Percentiles rank a stretch among this genome's conserved stretches.
Conservation (phyloP, 495 filamentous ascomycete genomes). For the Cryomyces minteri region DNA sequence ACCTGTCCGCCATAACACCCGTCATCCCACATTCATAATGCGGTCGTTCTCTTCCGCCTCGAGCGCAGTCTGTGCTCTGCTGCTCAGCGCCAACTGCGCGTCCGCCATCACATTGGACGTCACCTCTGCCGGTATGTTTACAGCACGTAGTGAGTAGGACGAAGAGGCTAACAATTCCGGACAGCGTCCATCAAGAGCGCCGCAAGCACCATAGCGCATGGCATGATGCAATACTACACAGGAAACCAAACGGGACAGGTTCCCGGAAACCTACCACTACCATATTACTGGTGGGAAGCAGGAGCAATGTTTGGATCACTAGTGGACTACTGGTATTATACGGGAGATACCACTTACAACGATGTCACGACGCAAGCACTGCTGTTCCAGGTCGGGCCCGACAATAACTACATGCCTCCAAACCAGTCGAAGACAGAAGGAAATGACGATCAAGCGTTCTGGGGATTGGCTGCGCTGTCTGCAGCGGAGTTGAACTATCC, state of each 20-base stretch:
- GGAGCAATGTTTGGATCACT: conserved; percentile 30
- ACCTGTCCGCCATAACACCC: not conserved
- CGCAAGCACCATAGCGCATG: conserved; percentile 14
- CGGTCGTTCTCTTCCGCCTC: not conserved
- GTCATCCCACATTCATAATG: not conserved
- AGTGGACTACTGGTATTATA: conserved; percentile 36
- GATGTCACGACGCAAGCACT: conserved; percentile 29
- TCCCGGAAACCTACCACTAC: conserved; percentile 18
- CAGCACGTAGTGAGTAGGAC: not conserved
- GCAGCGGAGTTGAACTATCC: conserved; percentile 32
- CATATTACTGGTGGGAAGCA: conserved; percentile 31
- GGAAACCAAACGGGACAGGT: conserved; percentile 26
- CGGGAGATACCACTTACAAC: conserved; percentile 35
- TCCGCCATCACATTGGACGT: conserved; percentile 3
- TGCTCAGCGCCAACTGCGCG: conserved; percentile 5
- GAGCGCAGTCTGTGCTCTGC: conserved; percentile 1
- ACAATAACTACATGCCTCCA: conserved; percentile 31
- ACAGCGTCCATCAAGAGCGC: conserved; percentile 19
- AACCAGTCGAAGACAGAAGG: conserved; percentile 27
- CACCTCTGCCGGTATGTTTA: not conserved
- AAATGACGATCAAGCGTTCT: conserved; percentile 41
- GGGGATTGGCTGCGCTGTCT: conserved; percentile 36
- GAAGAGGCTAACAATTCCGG: conserved; percentile 3
- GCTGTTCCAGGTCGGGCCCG: conserved; percentile 27
- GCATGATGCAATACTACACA: conserved; percentile 25